Conservation (phyloP, 108 stramenopile species). For the Conticribra guillardii region DNA sequence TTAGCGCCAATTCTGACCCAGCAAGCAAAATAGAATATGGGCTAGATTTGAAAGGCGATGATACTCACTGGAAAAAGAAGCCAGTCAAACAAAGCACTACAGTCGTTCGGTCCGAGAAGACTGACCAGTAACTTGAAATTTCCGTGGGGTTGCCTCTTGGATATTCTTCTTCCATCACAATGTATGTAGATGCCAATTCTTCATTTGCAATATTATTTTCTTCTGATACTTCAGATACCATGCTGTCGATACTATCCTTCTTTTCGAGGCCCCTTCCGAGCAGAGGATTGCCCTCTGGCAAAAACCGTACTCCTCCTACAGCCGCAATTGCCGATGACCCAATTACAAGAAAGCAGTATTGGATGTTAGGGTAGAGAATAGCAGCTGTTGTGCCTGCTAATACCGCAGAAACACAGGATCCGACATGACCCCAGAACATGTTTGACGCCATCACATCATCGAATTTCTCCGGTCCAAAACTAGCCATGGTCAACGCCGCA, state of each 20-base stretch:
- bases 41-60: not conserved
- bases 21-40: not conserved
- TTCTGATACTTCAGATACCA: not conserved
- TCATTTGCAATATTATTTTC: conserved; percentile 15
- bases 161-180: conserved; percentile 35
- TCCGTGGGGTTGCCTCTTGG: conserved; percentile 2
- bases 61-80: conserved; percentile 84
- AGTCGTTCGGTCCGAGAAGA: conserved; percentile 72
- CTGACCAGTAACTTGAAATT: conserved; percentile 68
- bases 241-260: not conserved
- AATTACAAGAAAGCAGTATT: conserved; percentile 87
- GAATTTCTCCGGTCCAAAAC: conserved; percentile 83
- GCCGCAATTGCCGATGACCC: conserved; percentile 71
- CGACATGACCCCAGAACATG: conserved; percentile 85
- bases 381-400: conserved; percentile 76
- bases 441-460: conserved; percentile 86
- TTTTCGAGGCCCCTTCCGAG: conserved; percentile 77
- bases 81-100: conserved; percentile 80
- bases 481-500: conserved; percentile 75
- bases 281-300: conserved; percentile 78
- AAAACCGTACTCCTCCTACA: conserved; percentile 62
- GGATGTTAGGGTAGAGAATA: conserved; percentile 74
- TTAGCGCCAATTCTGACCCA: not conserved
- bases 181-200: conserved; percentile 16
- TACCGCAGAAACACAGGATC: conserved; percentile 69